Conservation (phyloP, 192 early-diverging fungal species). For the Thoreauomyces humboldtii region DNA sequence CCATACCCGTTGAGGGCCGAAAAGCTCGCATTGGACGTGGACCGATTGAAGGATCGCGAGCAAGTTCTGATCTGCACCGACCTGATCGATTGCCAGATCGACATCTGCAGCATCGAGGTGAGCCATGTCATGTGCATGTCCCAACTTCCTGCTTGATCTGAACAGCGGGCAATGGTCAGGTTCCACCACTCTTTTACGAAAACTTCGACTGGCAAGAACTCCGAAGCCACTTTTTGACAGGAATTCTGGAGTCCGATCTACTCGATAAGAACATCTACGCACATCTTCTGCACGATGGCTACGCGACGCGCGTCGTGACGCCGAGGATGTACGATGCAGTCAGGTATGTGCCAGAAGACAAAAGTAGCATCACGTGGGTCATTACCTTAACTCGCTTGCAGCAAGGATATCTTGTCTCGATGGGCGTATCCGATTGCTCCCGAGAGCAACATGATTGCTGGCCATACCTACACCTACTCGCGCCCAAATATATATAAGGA, state of each 20-base stretch:
- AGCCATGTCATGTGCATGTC: too few relatives aligned
- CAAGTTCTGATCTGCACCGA: conserved; percentile 85
- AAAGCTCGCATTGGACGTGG: conserved; percentile 57
- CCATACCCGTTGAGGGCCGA: conserved; percentile 53
- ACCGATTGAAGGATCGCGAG: conserved; percentile 48
- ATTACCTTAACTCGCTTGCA: conserved; percentile 17
- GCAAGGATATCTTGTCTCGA: conserved; percentile 82
- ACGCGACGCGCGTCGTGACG: conserved; percentile 65
- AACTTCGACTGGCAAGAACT: conserved; percentile 98
- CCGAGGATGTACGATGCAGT: conserved; percentile 74
- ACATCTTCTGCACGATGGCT: conserved; percentile 68
- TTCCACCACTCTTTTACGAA: conserved; percentile 88
- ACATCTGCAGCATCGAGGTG: conserved; percentile 89
- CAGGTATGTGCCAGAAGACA: conserved; percentile 54
- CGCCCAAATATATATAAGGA: conserved; percentile 88
- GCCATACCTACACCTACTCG: conserved; percentile 66
- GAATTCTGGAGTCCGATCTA: conserved; percentile 85
- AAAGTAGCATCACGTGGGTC: background rate
- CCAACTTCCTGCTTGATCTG: background rate
- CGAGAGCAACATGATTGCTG: conserved; percentile 76
- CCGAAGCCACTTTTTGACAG: conserved; percentile 84
- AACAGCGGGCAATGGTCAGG: conserved; percentile 48
- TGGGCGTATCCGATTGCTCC: conserved; percentile 96
- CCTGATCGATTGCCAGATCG: conserved; percentile 88
- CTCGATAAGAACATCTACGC: conserved; percentile 83